Conservation (phyloP, 805 yeast genomes). For the Starmerella khaoyaiensis region DNA sequence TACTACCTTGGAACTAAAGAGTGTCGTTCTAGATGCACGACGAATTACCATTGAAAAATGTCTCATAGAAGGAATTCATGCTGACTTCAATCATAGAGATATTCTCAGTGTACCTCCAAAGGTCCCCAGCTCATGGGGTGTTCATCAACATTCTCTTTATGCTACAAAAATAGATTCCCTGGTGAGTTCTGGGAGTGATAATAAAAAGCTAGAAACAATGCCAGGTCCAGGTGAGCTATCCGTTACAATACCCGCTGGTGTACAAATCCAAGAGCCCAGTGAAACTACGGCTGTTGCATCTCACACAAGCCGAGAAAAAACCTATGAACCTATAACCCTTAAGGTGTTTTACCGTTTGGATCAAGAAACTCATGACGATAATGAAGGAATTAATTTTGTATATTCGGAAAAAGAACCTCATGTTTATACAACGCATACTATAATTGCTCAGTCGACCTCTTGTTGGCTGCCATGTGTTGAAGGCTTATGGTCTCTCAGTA, state of each 20-base stretch:
- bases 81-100: conserved; percentile 47
- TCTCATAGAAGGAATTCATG: conserved; percentile 47
- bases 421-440: conserved; percentile 72
- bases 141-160: conserved; percentile 20
- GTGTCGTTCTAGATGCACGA: conserved; percentile 65
- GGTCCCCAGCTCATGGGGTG: conserved; percentile 22
- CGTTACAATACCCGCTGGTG: conserved; percentile 50
- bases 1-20: conserved; percentile 41
- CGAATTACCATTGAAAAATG: conserved; percentile 47
- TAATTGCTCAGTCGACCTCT: conserved; percentile 67
- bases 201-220: conserved; percentile 8
- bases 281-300: conserved; percentile 28
- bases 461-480: conserved; percentile 98
- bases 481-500: conserved; percentile 69
- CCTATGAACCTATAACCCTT: conserved; percentile 59
- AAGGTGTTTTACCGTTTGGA: conserved; percentile 51
- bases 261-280: conserved; percentile 50
- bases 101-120: conserved; percentile 31
- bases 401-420: conserved; percentile 45
- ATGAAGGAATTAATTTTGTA: conserved; percentile 49
- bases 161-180: conserved; percentile 18
- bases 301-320: conserved; percentile 18
- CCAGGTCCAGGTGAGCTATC: conserved; percentile 45
- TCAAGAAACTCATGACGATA: conserved; percentile 41
- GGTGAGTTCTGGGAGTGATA: conserved; percentile 16